A percentile compares a stretch with the other conserved stretches of the same genome.
Conservation (phyloP, 1,139 yeast genomes). For the Saccharomyces hybrid region DNA sequence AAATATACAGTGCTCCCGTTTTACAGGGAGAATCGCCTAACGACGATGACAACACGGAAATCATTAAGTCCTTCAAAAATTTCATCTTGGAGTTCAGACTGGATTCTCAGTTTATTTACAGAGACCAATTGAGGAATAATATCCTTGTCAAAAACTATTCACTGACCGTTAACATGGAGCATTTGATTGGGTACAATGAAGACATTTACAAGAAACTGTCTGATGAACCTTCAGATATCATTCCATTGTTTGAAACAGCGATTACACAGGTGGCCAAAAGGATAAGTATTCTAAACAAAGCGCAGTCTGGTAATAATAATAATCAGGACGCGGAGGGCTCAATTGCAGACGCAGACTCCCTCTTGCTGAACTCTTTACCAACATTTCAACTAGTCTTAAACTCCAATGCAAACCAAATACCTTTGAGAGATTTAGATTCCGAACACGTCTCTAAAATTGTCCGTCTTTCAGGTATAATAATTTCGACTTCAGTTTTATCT, state of each 20-base stretch:
- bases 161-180: constrained; percentile 73
- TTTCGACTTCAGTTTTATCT: constrained; percentile 80
- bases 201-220: constrained; percentile 75
- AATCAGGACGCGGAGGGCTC: constrained; percentile 37
- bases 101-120: constrained; percentile 73
- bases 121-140: constrained; percentile 89
- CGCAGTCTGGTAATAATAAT: constrained; percentile 15
- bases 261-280: constrained; percentile 85
- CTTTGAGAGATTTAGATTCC: constrained; percentile 78
- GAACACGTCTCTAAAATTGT: constrained; percentile 85
- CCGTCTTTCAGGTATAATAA: constrained; percentile 85
- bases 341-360: constrained; percentile 27
- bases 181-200: constrained; percentile 80
- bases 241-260: constrained; percentile 83
- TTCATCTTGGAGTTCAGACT: constrained; percentile 82
- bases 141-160: constrained; percentile 68
- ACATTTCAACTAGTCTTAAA: constrained; percentile 73
- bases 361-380: constrained; percentile 55
- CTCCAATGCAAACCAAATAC: constrained; percentile 63
- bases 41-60: constrained; percentile 63
- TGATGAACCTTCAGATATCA: constrained; percentile 84
- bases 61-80: constrained; percentile 69
- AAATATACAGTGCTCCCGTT: constrained; percentile 76
- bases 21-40: constrained; percentile 65
- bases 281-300: constrained; percentile 51